These are phyloP conservation scores for Thalia dealbata DNA, from an alignment of 176 grass and related monocot genomes.

Conservation along the genomic window DNA sequence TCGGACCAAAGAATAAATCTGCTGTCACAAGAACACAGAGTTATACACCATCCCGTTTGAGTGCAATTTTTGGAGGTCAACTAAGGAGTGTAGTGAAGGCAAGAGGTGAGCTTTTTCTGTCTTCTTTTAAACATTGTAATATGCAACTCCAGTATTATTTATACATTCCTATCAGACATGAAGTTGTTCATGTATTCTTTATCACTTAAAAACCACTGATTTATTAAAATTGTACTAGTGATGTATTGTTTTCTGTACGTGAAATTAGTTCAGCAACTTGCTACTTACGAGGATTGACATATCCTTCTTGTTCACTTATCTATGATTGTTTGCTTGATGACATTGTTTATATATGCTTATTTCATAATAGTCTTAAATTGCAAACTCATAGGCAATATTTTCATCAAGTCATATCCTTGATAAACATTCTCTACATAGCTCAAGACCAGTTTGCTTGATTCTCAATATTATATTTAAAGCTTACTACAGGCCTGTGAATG, in stretches of 20 bases:
- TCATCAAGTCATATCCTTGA: too few species aligned
- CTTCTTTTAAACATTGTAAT: neutral
- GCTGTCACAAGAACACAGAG: conserved; percentile 81
- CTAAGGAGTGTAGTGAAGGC: conserved; percentile 79
- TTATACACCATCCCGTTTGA: conserved; percentile 69
- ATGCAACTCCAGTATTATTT: neutral
- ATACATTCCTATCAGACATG: neutral
- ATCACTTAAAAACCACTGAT: neutral
- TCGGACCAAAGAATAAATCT: conserved; percentile 91
- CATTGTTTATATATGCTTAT: conserved; percentile 1
- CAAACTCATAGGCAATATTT: neutral
- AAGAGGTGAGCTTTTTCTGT: conserved; percentile 67
- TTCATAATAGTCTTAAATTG: neutral
- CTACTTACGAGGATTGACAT: neutral
- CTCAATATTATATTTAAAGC: neutral
- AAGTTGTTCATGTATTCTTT: neutral
- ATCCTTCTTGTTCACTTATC: neutral
- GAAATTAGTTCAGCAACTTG: neutral
- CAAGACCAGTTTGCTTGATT: neutral
- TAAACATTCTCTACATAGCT: neutral
- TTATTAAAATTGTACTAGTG: neutral
- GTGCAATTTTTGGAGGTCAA: conserved; percentile 92
- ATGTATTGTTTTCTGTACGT: neutral
- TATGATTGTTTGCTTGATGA: neutral
- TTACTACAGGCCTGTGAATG: too few species aligned